phyloP scores from a whole-genome alignment of 2,329 filamentous ascomycete species.

The Cordyceps tenuipes region DNA sequence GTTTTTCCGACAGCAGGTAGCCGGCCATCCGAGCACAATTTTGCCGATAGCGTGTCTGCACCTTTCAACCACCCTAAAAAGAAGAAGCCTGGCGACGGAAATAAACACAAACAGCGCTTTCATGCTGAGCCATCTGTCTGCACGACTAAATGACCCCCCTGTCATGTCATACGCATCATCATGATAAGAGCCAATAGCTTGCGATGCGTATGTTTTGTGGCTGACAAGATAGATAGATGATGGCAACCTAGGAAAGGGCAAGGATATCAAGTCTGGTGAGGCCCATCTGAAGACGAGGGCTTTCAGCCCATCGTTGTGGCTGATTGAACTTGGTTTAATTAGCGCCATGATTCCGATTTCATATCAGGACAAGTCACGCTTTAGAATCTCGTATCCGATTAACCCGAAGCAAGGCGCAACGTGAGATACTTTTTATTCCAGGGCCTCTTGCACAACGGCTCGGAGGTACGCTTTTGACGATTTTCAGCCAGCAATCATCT shows the following conservation, averaged over 20 bases:
- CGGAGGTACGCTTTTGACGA: background rate
- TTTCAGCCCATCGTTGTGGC: background rate
- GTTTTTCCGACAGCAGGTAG: background rate
- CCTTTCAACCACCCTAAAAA: background rate
- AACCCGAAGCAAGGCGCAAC: background rate
- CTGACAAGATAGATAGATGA: background rate
- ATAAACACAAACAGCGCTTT: background rate
- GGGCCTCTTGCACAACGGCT: background rate
- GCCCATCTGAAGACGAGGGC: conserved; percentile 4
- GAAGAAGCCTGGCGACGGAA: background rate
- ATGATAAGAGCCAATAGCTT: background rate
- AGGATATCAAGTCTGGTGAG: background rate
- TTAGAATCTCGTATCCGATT: background rate
- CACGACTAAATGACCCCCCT: background rate
- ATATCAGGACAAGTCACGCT: background rate
- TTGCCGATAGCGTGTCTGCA: background rate
- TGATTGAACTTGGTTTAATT: background rate
- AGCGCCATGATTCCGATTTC: background rate
- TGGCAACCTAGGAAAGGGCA: background rate
- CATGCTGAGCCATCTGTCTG: background rate
- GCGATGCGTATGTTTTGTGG: conserved; percentile 2
- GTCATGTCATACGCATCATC: background rate
- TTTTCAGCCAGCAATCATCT: background rate
- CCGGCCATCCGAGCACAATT: conserved; percentile 3
- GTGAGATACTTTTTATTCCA: background rate